phyloP scores from a whole-genome alignment of 106 monocot species.

The Dioscorea zingiberensis region DNA sequence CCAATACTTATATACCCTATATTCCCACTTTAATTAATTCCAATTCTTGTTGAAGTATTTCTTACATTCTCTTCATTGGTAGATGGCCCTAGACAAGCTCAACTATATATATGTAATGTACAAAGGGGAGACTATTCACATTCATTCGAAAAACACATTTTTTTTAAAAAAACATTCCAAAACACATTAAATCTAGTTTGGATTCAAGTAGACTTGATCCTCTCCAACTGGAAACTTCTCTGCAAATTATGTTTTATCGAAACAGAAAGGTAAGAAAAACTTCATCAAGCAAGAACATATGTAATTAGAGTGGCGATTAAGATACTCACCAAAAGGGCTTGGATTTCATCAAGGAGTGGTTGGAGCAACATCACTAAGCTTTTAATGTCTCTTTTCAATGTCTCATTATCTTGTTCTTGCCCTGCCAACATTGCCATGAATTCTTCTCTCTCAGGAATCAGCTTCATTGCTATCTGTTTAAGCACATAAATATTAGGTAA shows the following conservation, averaged over 20 bases:
- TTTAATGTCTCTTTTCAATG: constrained; percentile 39
- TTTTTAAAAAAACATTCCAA: too few species aligned
- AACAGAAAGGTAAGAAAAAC: neutral
- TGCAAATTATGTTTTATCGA: constrained; percentile 20
- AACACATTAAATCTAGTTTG: too few species aligned
- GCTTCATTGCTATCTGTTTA: constrained; percentile 61
- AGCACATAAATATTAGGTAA: neutral
- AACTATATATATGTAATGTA: too few species aligned
- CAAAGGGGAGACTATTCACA: neutral
- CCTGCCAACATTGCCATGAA: constrained; percentile 48
- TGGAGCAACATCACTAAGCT: constrained; percentile 27
- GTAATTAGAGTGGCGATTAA: too few species aligned
- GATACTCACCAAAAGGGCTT: constrained; percentile 54
- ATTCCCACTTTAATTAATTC: too few species aligned
- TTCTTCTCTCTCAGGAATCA: constrained; percentile 57
- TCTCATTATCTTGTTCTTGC: constrained; percentile 35
- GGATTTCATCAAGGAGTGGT: constrained; percentile 47
- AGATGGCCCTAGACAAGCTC: too few species aligned
- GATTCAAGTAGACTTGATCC: constrained; percentile 36
- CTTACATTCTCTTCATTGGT: too few species aligned
- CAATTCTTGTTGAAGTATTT: too few species aligned
- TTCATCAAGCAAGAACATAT: neutral
- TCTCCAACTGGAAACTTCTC: constrained; percentile 47
- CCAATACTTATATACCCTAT: too few species aligned
- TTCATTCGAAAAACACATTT: too few species aligned